Evolutionary conservation across 2,329 filamentous ascomycete genomes (phyloP).

Genomic region (Pseudomassariella vexata): DNA sequence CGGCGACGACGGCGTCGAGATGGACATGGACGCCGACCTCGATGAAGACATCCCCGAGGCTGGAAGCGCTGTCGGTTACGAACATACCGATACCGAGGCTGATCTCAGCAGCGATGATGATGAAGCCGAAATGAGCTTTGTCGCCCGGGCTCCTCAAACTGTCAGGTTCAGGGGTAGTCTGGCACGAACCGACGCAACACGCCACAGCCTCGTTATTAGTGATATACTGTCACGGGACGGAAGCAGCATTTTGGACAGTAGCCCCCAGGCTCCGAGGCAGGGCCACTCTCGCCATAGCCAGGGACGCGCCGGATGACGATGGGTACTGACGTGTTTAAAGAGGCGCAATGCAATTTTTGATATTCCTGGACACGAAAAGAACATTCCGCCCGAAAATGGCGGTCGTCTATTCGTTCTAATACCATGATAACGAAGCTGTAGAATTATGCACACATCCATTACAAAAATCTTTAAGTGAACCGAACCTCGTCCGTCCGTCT

Average conservation of each 20-base stretch:
- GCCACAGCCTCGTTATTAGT: conserved; percentile 52
- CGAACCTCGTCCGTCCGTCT: neutral
- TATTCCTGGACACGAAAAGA: no score
- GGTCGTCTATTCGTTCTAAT: conserved; percentile 12
- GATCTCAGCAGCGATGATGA: conserved; percentile 45
- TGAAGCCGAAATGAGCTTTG: conserved; percentile 29
- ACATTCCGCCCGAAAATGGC: no score
- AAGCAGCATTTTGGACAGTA: conserved; percentile 51
- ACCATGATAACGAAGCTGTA: conserved; percentile 16
- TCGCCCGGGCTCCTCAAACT: conserved; percentile 21
- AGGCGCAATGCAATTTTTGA: conserved; percentile 1
- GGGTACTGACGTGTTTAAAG: conserved; percentile 1
- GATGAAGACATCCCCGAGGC: conserved; percentile 67
- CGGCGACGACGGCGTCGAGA: conserved; percentile 26
- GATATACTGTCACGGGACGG: conserved; percentile 50
- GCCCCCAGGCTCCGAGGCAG: conserved; percentile 39
- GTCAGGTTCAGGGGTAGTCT: conserved; percentile 29
- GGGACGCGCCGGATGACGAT: no score
- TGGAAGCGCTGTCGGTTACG: conserved; percentile 57
- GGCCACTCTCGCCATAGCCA: no score
- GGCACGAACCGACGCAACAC: conserved; percentile 32
- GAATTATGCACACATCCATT: conserved; percentile 25
- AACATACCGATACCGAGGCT: conserved; percentile 72
- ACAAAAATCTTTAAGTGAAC: conserved; percentile 10
- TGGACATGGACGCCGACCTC: conserved; percentile 63